Base-by-base conservation (phyloP, 305 asterid genomes). In the Rubia tinctorum region DNA sequence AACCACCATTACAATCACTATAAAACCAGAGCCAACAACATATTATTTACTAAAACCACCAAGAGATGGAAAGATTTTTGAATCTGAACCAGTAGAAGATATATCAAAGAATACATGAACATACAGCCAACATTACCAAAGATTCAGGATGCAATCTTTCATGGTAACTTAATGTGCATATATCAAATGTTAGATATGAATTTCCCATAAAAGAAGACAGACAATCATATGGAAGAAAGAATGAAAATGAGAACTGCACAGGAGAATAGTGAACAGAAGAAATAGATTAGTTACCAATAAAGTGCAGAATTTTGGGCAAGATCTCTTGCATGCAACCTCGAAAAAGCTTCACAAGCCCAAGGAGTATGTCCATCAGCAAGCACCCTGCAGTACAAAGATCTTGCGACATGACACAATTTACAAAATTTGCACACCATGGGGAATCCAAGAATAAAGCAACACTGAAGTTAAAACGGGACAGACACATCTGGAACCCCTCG, bases 281-380 rank as follows among this genome's bases (percentile, higher is more conserved):
- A 27, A 40, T 47, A 42, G 75, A 81, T 69, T 76, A 76, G 68
- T 61, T 86, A 95, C 99, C 99, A 90, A 25, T 82, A 84, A 68
- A 90, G 64, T 25, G 95, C 83, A 18, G 96, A 92, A n/a, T 86
- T 85, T 63, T 76, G 86, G 66, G 78, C 83, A 76, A 95, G 86
- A 76, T 83, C 89, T 51, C 69, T 82, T 37, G 86, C 84, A 27
- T 95, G 98, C 85, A 91, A 78, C 79, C 85, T 88, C 69, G 98
- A 81, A 71, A 95, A 95, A 39, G 97, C 98, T 83, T 93, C 99
- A 42, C 98, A 95, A 17, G 98, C 97, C 99, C 99, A 95, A 30
- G 97, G 89, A 80, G 90, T 82, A 77, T 95, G 99, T 73, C 96
- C 99, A 80, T 95, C 99, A 65, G 99, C 99, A 86, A 93, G 83